Evolutionary conservation across 805 yeast species (phyloP).

Genomic region (Candida bentonensis): DNA sequence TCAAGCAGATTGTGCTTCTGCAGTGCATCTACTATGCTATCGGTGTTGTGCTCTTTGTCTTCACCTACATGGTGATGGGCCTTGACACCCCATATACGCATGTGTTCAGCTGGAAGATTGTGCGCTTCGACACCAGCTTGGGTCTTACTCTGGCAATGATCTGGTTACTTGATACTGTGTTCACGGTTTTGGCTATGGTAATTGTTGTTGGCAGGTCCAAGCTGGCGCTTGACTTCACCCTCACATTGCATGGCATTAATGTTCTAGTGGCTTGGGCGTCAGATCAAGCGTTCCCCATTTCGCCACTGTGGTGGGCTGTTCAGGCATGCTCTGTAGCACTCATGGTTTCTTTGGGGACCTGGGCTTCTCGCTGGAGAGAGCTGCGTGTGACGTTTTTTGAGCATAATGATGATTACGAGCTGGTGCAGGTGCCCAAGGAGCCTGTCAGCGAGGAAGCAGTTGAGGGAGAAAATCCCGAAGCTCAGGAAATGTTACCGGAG

Average conservation of each 20-base stretch:
- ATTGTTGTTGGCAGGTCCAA: conserved; percentile 84
- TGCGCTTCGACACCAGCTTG: conserved; percentile 60
- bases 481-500: neutral
- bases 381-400: conserved; percentile 81
- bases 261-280: conserved; percentile 53
- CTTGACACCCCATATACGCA: conserved; percentile 50
- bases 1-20: conserved; percentile 60
- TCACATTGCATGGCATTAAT: conserved; percentile 81
- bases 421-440: conserved; percentile 9
- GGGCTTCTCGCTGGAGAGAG: conserved; percentile 87
- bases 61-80: conserved; percentile 58
- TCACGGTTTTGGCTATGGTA: conserved; percentile 75
- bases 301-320: conserved; percentile 71
- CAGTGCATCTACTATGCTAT: conserved; percentile 69
- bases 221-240: conserved; percentile 89
- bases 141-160: conserved; percentile 62
- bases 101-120: conserved; percentile 69
- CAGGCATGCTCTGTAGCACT: conserved; percentile 55
- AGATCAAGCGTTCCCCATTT: conserved; percentile 53
- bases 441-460: conserved; percentile 5
- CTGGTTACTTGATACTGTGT: conserved; percentile 74
- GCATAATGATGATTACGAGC: conserved; percentile 27
- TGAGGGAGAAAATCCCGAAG: conserved; percentile 1
- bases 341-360: conserved; percentile 71
- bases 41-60: conserved; percentile 51